These are phyloP conservation scores for Piper betle DNA, from an alignment of 164 flowering plant species.

Conservation along the genomic window DNA sequence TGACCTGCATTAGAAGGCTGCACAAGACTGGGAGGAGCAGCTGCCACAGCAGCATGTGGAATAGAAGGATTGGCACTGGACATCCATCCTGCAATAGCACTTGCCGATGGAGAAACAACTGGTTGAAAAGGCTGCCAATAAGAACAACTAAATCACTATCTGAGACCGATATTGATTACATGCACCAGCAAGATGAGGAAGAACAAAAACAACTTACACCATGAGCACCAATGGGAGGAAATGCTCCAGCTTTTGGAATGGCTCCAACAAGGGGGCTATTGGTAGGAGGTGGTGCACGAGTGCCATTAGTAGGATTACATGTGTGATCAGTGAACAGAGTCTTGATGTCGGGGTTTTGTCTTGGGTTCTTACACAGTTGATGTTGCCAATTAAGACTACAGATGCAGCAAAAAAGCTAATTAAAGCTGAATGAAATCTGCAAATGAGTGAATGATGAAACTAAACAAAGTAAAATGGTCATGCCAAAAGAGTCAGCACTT, in stretches of 20 bases:
- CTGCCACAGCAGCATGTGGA: conserved; percentile 12
- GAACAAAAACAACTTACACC: conserved; percentile 4
- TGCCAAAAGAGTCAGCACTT: background rate
- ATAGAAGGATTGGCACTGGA: conserved; percentile 8
- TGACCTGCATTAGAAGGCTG: conserved; percentile 12
- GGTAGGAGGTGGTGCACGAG: conserved; percentile 11
- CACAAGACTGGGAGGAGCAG: conserved; percentile 12
- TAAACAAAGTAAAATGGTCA: background rate
- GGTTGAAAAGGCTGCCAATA: conserved; percentile 13
- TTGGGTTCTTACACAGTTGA: conserved; percentile 14
- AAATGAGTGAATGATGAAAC: background rate
- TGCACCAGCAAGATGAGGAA: background rate
- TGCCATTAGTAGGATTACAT: conserved; percentile 11
- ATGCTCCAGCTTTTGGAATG: conserved; percentile 12
- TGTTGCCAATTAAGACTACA: conserved; percentile 16
- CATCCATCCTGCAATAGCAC: conserved; percentile 16
- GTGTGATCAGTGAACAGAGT: conserved; percentile 15
- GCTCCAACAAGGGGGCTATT: conserved; percentile 11
- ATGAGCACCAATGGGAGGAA: conserved; percentile 13
- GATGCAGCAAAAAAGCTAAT: conserved; percentile 1
- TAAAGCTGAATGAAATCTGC: background rate
- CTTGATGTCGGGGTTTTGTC: conserved; percentile 12
- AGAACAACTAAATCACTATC: background rate
- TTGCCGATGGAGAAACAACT: conserved; percentile 10
- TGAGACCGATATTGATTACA: background rate